These are phyloP conservation scores for Inosperma sp. DNA, from an alignment of 768 basidiomycete genomes.

Conservation along the genomic window DNA sequence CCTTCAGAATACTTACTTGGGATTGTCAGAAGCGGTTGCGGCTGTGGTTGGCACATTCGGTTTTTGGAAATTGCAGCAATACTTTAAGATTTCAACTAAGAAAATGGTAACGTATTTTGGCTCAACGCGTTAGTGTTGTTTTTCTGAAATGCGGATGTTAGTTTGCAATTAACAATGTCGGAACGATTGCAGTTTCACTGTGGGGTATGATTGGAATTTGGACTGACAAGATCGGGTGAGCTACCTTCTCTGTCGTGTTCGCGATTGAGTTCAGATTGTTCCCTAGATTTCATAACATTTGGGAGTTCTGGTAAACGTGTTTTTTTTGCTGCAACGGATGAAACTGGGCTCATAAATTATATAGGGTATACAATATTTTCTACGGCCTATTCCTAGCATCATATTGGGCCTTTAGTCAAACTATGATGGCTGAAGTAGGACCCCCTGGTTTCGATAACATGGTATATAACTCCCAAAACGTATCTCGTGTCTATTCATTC, in stretches of 20 bases:
- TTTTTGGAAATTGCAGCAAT: constrained; percentile 79
- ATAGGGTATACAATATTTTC: constrained; percentile 72
- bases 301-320: constrained; percentile 84
- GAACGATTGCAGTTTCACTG: constrained; percentile 70
- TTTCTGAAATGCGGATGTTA: constrained; percentile 21
- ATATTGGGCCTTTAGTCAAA: constrained; percentile 81
- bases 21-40: constrained; percentile 68
- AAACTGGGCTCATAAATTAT: neutral
- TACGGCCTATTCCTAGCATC: constrained; percentile 82
- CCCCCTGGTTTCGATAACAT: constrained; percentile 86
- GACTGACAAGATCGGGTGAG: constrained; percentile 68
- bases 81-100: constrained; percentile 76
- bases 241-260: neutral
- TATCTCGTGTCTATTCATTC: neutral
- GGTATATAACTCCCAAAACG: constrained; percentile 21
- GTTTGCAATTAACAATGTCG: constrained; percentile 74
- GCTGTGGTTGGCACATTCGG: constrained; percentile 66
- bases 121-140: neutral
- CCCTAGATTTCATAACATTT: constrained; percentile 64
- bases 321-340: constrained; percentile 4
- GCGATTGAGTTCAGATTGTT: neutral
- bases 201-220: constrained; percentile 88
- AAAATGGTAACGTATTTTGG: constrained; percentile 54
- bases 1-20: constrained; percentile 76
- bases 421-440: constrained; percentile 84